phyloP scores from a whole-genome alignment of 306 rosid species.

The Begonia loranthoides region DNA sequence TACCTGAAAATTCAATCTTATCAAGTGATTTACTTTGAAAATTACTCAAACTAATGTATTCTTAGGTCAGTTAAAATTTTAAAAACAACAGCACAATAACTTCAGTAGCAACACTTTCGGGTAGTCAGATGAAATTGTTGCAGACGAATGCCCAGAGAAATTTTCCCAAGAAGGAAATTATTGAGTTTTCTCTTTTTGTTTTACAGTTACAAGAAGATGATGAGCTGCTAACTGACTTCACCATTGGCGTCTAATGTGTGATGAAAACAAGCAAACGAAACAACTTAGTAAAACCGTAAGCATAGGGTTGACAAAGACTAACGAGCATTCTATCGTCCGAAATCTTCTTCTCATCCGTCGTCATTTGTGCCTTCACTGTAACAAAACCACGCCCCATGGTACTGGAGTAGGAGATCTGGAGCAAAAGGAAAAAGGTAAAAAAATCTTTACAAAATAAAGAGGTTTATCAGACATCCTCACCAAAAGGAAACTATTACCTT shows the following conservation, averaged over 20 bases:
- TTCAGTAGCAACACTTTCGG: not conserved
- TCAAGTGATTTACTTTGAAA: not conserved
- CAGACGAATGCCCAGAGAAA: not conserved
- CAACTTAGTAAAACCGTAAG: not conserved
- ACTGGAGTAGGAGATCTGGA: slow-evolving; percentile 29
- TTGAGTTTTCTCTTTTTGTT: not conserved
- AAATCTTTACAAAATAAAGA: not conserved
- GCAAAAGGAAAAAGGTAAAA: not conserved
- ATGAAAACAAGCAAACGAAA: not conserved
- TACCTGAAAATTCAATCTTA: slow-evolving; percentile 28
- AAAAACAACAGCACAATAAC: not conserved
- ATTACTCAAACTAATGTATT: not conserved
- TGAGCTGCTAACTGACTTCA: no score
- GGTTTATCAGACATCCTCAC: not conserved
- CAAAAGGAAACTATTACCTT: slow-evolving; percentile 3
- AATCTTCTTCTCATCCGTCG: slow-evolving; percentile 47
- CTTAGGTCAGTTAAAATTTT: not conserved
- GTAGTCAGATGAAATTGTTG: not conserved
- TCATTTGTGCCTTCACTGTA: slow-evolving; percentile 35
- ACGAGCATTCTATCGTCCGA: slow-evolving; percentile 81
- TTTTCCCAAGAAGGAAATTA: not conserved
- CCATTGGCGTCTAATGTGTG: not conserved
- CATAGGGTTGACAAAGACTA: slow-evolving; percentile 13
- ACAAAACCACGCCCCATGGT: slow-evolving; percentile 22
- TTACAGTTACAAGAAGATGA: no score